Evolutionary conservation across 192 early-diverging fungal genomes (phyloP), one percentile per base, ranked within the genome.

Genomic region (Podila minutissima): DNA sequence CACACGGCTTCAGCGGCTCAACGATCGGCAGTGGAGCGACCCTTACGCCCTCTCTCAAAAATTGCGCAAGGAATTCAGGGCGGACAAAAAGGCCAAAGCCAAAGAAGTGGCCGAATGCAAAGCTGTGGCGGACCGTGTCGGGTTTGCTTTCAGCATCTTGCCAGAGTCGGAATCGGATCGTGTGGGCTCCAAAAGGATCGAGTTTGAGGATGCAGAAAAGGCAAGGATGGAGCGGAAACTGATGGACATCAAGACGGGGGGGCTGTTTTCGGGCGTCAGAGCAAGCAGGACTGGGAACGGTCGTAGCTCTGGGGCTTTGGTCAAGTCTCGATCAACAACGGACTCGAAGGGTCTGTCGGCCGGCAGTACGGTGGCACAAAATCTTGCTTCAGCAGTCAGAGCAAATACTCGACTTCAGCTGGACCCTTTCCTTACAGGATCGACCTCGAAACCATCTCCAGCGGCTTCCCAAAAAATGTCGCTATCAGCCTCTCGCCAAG

Each of bases 21-120:
- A 88, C 61, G 88, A 96, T n/a, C 74, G 82, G 19, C 87, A 91
- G 49, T 97, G 95, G 95, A 88, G 82, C 31, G 92, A 98, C 74
- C 88, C 95, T 1, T 97, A 96, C 71, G 75, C 88, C 9, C 81
- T 87, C 33, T 95, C 93, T 32, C 90, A 94, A 67, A 74, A 74
- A 49, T 62, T 97, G 49, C 88, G 96, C 10, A 90, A 88, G 49
- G 85, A 85, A 51, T 94, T 97, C 67, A 74, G 96, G 31, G 87
- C 35, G 3, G 69, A 72, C 12, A 81, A 73, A 32, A 73, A 73
- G 53, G 62, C 37, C 11, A 66, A 33, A 3, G 49, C 38, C 6
- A 73, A 64, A 24, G 62, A 50, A 10, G 71, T 61, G 7, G 71
- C 71, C 4, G 71, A 73, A 20, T 76, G 74, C n/a, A 57, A 70